Evolutionary conservation across 805 yeast genomes (phyloP).

Genomic region (Lipomyces yamanashiensis): DNA sequence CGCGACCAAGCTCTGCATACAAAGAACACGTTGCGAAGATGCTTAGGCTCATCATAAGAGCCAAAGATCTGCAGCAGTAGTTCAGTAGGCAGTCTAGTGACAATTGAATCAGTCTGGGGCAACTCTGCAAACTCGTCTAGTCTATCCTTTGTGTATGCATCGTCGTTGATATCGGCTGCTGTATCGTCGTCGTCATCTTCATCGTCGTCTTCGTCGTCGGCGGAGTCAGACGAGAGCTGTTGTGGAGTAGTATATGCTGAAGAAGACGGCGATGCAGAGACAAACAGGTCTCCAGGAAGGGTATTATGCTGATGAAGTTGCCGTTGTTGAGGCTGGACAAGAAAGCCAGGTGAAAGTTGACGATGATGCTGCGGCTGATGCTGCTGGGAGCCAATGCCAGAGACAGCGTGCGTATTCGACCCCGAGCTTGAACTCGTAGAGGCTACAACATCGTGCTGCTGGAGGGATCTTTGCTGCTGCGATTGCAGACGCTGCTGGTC

Average conservation of each 20-base stretch:
- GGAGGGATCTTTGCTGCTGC: conserved; percentile 12
- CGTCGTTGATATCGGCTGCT: conserved; percentile 9
- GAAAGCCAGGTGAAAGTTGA: too few species aligned
- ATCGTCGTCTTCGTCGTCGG: conserved; percentile 33
- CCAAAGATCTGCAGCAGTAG: conserved; percentile 21
- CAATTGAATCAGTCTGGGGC: conserved; percentile 4
- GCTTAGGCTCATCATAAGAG: conserved; percentile 24
- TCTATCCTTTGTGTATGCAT: background rate
- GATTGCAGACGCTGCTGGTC: background rate
- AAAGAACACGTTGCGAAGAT: conserved; percentile 48
- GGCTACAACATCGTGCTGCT: too few species aligned
- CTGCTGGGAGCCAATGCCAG: too few species aligned
- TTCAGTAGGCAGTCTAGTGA: conserved; percentile 30
- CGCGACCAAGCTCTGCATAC: conserved; percentile 84
- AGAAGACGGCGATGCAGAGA: conserved; percentile 29
- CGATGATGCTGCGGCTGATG: too few species aligned
- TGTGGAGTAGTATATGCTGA: conserved; percentile 33
- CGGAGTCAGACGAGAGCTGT: conserved; percentile 29
- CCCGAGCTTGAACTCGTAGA: too few species aligned
- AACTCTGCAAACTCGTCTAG: background rate
- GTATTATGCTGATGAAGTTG: too few species aligned
- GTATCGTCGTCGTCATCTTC: conserved; percentile 28
- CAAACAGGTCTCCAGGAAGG: background rate
- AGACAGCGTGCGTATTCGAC: too few species aligned
- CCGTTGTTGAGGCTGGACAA: too few species aligned